Conservation (phyloP, 768 basidiomycete genomes). For the Albatrellus ellisii region DNA sequence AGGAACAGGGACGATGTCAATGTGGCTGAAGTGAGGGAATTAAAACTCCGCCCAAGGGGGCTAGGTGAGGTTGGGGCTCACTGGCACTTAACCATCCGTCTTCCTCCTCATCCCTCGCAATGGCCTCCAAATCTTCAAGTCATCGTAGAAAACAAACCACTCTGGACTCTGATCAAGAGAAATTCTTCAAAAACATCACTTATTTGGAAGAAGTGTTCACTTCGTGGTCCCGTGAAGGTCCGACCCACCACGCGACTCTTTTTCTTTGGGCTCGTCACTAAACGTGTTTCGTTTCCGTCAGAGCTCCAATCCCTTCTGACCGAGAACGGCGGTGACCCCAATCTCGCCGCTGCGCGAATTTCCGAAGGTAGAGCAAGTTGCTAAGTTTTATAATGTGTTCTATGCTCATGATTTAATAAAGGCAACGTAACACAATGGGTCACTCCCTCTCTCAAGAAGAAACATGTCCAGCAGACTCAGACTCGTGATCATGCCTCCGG, state of each 20-base stretch:
- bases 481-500: constrained; percentile 21
- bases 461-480: constrained; percentile 46
- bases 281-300: constrained; percentile 13
- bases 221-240: constrained; percentile 57
- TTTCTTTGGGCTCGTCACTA: constrained; percentile 17
- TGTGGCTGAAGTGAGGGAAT: no score
- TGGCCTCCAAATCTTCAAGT: constrained; percentile 18
- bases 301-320: constrained; percentile 59
- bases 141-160: constrained; percentile 18
- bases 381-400: constrained; percentile 4
- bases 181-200: constrained; percentile 39
- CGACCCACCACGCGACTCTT: constrained; percentile 12
- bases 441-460: constrained; percentile 77
- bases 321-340: constrained; percentile 57
- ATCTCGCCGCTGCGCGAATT: constrained; percentile 61
- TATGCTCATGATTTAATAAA: constrained; percentile 21
- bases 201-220: constrained; percentile 66
- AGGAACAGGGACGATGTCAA: no score
- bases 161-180: constrained; percentile 19
- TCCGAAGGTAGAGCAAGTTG: constrained; percentile 42
- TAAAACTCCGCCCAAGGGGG: neutral
- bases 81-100: neutral
- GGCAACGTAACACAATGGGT: constrained; percentile 74
- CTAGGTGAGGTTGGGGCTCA: neutral
- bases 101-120: neutral